A percentile compares a stretch with the other conserved stretches of the same genome.
Evolutionary conservation across 495 filamentous ascomycete genomes (phyloP).

Genomic region (Trichoderma orchidacearum): DNA sequence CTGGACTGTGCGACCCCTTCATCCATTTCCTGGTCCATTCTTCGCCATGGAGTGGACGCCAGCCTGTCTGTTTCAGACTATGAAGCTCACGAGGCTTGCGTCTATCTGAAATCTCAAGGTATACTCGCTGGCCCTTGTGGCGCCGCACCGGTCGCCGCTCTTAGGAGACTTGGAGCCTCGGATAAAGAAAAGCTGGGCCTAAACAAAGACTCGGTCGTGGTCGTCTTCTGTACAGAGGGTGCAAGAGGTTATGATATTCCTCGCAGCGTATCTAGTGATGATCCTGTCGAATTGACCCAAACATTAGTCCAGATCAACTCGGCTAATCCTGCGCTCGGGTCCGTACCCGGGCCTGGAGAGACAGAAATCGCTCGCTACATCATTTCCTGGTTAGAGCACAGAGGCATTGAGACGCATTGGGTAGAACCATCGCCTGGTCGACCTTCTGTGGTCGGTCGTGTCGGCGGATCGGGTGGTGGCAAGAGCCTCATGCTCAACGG

Average conservation of each 20-base stretch:
- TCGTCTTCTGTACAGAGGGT: conserved; percentile 25
- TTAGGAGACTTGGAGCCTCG: conserved; percentile 25
- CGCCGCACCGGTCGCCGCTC: conserved; percentile 43
- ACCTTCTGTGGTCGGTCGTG: conserved; percentile 32
- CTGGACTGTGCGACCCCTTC: conserved; percentile 59
- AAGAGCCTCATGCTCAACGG: conserved; percentile 36
- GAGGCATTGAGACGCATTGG: conserved; percentile 30
- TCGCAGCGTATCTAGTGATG: conserved; percentile 18
- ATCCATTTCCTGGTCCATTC: conserved; percentile 42
- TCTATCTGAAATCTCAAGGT: conserved; percentile 28
- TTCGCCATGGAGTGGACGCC: conserved; percentile 42
- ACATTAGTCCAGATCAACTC: conserved; percentile 29
- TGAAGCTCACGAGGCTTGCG: conserved; percentile 39
- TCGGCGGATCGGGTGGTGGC: conserved; percentile 27
- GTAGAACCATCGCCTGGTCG: conserved; percentile 25
- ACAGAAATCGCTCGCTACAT: conserved; percentile 26
- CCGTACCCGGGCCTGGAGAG: conserved; percentile 24
- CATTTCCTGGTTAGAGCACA: conserved; percentile 28
- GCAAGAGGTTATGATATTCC: conserved; percentile 11
- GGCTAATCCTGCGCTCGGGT: conserved; percentile 26
- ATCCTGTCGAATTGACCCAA: conserved; percentile 22
- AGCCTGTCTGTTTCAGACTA: conserved; percentile 40
- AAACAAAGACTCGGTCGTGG: conserved; percentile 32
- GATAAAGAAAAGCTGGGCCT: conserved; percentile 19
- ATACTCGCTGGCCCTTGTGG: conserved; percentile 52